Evolutionary conservation across 129 eudicot species (phyloP).

Genomic region (Lactuca sativa): DNA sequence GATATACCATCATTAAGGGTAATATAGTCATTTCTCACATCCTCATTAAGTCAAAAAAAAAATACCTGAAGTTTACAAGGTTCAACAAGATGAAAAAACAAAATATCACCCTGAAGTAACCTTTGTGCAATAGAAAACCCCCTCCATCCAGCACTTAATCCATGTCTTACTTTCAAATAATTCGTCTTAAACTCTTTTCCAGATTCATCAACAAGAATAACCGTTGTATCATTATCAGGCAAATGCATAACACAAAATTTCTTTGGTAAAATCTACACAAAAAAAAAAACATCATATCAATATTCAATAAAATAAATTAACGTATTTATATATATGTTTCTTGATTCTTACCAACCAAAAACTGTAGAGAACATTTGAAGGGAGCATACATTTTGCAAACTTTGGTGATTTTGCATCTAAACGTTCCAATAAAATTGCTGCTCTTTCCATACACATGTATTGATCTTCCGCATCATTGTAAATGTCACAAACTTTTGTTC

Average conservation of each 20-base stretch:
- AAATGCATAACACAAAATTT: slow-evolving; percentile 59
- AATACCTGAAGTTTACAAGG: slow-evolving; percentile 78
- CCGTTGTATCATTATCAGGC: slow-evolving; percentile 60
- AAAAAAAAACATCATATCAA: not conserved
- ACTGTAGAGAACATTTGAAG: slow-evolving; percentile 71
- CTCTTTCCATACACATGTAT: slow-evolving; percentile 59
- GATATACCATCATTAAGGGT: slow-evolving; percentile 2
- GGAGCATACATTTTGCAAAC: slow-evolving; percentile 75
- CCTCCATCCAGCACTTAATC: slow-evolving; percentile 96
- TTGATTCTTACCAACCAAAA: slow-evolving; percentile 81
- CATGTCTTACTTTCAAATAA: slow-evolving; percentile 56
- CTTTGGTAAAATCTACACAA: slow-evolving; percentile 58
- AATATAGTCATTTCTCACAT: slow-evolving; percentile 6
- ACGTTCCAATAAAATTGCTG: slow-evolving; percentile 47
- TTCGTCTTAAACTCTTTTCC: slow-evolving; percentile 62
- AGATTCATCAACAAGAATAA: slow-evolving; percentile 62
- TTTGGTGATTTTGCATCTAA: slow-evolving; percentile 50
- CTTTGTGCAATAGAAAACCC: slow-evolving; percentile 69
- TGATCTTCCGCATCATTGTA: slow-evolving; percentile 61
- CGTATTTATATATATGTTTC: not conserved
- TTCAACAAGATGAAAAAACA: slow-evolving; percentile 61
- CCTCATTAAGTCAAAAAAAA: not conserved
- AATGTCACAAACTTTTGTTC: slow-evolving; percentile 46
- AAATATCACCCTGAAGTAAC: slow-evolving; percentile 69
- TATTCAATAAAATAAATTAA: too few species aligned